Base-by-base conservation (phyloP, 2,329 filamentous ascomycete species). In the Alternaria ethzedia region DNA sequence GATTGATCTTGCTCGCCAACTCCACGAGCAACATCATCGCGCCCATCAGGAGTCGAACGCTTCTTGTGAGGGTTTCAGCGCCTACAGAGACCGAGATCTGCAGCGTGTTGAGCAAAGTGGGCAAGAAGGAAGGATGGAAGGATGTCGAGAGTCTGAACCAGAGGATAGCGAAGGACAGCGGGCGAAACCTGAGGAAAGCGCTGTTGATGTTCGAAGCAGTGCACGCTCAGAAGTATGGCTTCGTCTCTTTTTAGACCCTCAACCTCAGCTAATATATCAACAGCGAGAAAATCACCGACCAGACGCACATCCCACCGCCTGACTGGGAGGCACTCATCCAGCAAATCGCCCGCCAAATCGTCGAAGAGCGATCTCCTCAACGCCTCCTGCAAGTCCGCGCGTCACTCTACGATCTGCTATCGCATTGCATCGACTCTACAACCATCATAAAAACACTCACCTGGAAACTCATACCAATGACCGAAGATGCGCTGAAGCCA, bases 21-120 rank as follows among this genome's bases (percentile, higher is more conserved):
- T 97, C 92, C 70, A 99, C 96, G 21, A 94, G 94, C 68, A 98
- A 98, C 77, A 99, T 99, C 74, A 99, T 99, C 80, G 95, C 96
- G n/a, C 96, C 96, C 1, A 99, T 99, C 78, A 88, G 95, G 69
- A 96, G 92, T 74, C 87, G 96, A 80, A 97, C 94, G 57, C 84
- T 99, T 79, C 86, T 99, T 54, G 93, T 99, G 58, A 88, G 96
- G 69, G 96, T 99, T 25, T 90, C 96, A 13, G 95, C 96, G 20
- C 96, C 96, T 8, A 93, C 90, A 0, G 91, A 96, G 72, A 86
- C 87, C 8, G 91, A 99, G 74, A 98, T 99, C 64, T 93, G 90
- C 70, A 84, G 86, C 43, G 95, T 93, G 26, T 83, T 99, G 64
- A 85, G 81, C 59, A 82, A 81, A 54, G 88, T 90, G 5, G 91